Base-by-base conservation (phyloP, 371 early-diverging fungal species). In the Dinochytrium kinnereticum region DNA sequence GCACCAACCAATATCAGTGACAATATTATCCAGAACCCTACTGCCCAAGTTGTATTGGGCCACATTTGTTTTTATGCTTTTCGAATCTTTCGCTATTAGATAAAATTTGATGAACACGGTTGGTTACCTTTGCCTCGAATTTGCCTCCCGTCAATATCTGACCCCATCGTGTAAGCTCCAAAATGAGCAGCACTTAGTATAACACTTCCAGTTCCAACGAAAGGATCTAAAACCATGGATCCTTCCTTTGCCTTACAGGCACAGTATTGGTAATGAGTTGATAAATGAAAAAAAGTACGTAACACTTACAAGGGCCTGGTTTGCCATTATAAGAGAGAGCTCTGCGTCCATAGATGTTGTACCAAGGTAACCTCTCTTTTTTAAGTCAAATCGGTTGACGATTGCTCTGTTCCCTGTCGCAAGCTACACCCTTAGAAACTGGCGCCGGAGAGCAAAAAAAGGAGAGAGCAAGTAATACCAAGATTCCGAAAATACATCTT, bases 311-410 rank as follows among this genome's bases (percentile, higher is more conserved):
- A 94, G 82, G 0, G 95, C 98, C 80, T 93, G 93, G 76, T 99
- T 99, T 21, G 96, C 95, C 96, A 96, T 96, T 53, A 99, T 86
- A 26, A 99, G 82, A 0, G 97, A 96, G 39, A 99, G 82, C 78
- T 97, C 97, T 2, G 98, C 96, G 76, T 99, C 98, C 98, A 99
- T 98, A 34, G 94, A 91, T 0, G 99, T 99, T 38, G 92, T 98
- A 21, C 98, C 98, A 30, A 99, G 77, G 76, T 98, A 99, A 44
- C 84, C 88, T 59, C 99, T 87, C 76, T 95, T 96, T 84, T 98
- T 99, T 57, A 98, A 85, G 77, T 95, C 93, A 77, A 91, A 98
- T 55, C 76, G 86, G 21, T 89, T 84, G 28, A 96, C 89, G 33
- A 93, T 69, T 31, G 90, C 88, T 7, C 97, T 86, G 75, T 91